Conservation (phyloP, 2,329 filamentous ascomycete species). For the Ophiostoma australiae region DNA sequence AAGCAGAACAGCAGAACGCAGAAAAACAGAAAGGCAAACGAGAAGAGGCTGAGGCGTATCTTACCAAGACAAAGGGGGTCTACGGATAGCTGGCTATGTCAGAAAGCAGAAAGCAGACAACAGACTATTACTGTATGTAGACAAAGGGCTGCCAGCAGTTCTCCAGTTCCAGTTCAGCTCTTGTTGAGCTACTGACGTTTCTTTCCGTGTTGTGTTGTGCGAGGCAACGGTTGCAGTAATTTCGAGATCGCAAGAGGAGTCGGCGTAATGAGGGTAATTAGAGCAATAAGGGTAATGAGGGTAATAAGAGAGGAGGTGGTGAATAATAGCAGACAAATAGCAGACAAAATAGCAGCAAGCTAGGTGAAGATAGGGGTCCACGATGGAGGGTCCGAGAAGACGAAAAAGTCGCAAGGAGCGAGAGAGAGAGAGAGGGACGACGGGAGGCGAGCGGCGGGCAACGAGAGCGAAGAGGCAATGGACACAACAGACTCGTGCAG, state of each 20-base stretch:
- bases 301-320: not conserved
- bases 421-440: not conserved
- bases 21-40: not conserved
- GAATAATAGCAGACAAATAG: not conserved
- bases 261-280: not conserved
- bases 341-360: not conserved
- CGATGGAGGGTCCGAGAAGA: not conserved
- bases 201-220: not conserved
- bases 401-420: not conserved
- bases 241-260: not conserved
- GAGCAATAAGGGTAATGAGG: not conserved
- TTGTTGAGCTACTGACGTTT: slow-evolving; percentile 5
- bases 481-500: not conserved
- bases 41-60: slow-evolving; percentile 11
- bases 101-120: not conserved
- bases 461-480: not conserved
- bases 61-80: slow-evolving; percentile 4
- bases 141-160: not conserved
- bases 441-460: not conserved
- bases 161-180: not conserved
- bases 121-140: no score
- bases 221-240: not conserved
- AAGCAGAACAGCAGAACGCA: no score
- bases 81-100: not conserved
- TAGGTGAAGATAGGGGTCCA: slow-evolving; percentile 1